Evolutionary conservation across 192 early-diverging fungal genomes (phyloP), one percentile per base, ranked within the genome.

Genomic region (Rhizophagus sp.): DNA sequence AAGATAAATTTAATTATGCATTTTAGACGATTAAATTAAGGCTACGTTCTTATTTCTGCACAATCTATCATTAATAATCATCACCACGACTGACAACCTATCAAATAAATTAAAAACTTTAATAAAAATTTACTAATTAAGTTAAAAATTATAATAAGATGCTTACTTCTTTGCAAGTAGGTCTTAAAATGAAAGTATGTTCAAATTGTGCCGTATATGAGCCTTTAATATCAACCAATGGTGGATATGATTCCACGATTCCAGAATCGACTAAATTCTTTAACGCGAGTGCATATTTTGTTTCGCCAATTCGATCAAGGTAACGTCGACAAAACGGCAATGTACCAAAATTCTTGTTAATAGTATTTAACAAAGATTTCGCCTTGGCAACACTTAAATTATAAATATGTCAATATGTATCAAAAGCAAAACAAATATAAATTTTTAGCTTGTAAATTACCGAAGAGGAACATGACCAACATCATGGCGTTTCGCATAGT

Each of bases 171-270:
- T 98, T 98, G 73, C 89, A 87, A 11, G 93, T 97, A 1, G 97
- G 97, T 68, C 94, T 88, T 71, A 99, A 84, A 25, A 99, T 82
- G 62, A 99, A 83, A 8, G 98, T 97, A 83, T 99, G 98, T 83
- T 99, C 98, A 81, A 90, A 97, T 87, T 99, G 98, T 3, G 98
- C 98, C 4, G 98, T 98, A 85, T 93, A 98, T 72, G 86, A 91
- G 6, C 98, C 97, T 80, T 89, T 87, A 68, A 89, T 85, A 76
- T 99, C 98, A 39, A 85, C 86, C 36, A 99, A 86, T 63, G 98
- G 98, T 68, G 97, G 98, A 80, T 98, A 97, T 1, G 93, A 89
- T 50, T 84, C 88, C 12, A 99, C 93, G 62, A 95, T 87, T 34
- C 95, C 95, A 50, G 83, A 85, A 75, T 98, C 96, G 1, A 96